These are phyloP conservation scores for Solanum chacoense DNA, from an alignment of 305 asterid species.

Conservation along the genomic window DNA sequence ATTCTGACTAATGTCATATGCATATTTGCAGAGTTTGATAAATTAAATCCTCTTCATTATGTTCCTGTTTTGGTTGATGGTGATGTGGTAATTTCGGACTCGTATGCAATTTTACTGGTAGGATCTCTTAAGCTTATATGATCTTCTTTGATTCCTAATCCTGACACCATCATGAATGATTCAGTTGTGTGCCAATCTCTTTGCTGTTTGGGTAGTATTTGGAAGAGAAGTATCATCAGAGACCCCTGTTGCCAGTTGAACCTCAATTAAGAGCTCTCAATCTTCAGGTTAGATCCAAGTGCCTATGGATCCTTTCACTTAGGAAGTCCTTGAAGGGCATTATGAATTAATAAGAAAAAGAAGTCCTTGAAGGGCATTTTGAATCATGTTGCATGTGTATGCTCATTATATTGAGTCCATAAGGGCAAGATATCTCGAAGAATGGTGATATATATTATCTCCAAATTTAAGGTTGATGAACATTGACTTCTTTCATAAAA, in stretches of 20 bases:
- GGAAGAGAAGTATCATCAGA: slow-evolving; percentile 57
- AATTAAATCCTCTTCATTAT: slow-evolving; percentile 51
- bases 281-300: slow-evolving; percentile 48
- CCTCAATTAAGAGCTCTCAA: slow-evolving; percentile 62
- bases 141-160: not conserved
- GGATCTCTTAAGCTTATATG: not conserved
- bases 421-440: not conserved
- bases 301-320: not conserved
- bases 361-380: not conserved
- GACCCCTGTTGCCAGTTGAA: slow-evolving; percentile 46
- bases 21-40: slow-evolving; percentile 53
- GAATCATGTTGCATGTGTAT: not conserved
- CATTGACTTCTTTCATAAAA: not conserved
- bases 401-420: not conserved
- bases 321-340: not conserved
- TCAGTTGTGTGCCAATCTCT: not conserved
- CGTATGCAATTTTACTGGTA: slow-evolving; percentile 63
- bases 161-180: not conserved
- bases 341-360: not conserved
- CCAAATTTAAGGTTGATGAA: not conserved
- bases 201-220: slow-evolving; percentile 31
- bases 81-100: slow-evolving; percentile 57
- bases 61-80: slow-evolving; percentile 75
- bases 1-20: not conserved
- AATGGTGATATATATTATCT: not conserved